Percentiles rank a stretch among this genome's conserved stretches.
These are phyloP conservation scores for Croton setiger DNA, from an alignment of 441 rosid genomes.

Conservation along the genomic window DNA sequence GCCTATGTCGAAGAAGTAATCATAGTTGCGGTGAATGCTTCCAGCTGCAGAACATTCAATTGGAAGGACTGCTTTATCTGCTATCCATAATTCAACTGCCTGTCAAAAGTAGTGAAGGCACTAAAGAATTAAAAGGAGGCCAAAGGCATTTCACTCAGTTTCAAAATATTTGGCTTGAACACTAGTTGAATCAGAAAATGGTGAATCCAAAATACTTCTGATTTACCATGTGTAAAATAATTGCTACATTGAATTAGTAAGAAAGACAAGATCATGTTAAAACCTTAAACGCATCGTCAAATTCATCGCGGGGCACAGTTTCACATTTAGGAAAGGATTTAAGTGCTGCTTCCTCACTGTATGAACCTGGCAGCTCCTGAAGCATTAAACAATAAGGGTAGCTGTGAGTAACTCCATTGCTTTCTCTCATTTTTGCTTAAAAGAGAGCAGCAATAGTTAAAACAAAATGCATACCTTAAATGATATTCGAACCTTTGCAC, in stretches of 20 bases:
- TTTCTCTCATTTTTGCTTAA: constrained; percentile 1
- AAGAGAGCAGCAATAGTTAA: background rate
- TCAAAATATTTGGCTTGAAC: background rate
- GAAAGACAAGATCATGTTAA: constrained; percentile 11
- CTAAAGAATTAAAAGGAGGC: constrained; percentile 10
- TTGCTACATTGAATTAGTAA: too few species aligned
- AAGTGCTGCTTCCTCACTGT: constrained; percentile 54
- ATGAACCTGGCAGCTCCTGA: constrained; percentile 53
- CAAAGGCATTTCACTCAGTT: constrained; percentile 1
- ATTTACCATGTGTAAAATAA: background rate
- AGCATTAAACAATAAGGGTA: background rate
- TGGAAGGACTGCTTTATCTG: constrained; percentile 54
- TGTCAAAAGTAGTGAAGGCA: constrained; percentile 16
- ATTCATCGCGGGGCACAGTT: constrained; percentile 52
- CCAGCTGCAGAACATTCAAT: constrained; percentile 50
- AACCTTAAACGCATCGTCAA: constrained; percentile 64
- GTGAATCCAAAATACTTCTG: background rate
- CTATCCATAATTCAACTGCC: constrained; percentile 58
- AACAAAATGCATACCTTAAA: constrained; percentile 39
- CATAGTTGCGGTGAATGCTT: constrained; percentile 59
- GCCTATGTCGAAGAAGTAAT: constrained; percentile 60
- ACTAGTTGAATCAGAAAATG: background rate
- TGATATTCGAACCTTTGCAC: constrained; percentile 41
- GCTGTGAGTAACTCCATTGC: constrained; percentile 12
- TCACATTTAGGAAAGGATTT: constrained; percentile 58